Base-by-base conservation (phyloP, 371 early-diverging fungal species). In the Rhizopus sp. region DNA sequence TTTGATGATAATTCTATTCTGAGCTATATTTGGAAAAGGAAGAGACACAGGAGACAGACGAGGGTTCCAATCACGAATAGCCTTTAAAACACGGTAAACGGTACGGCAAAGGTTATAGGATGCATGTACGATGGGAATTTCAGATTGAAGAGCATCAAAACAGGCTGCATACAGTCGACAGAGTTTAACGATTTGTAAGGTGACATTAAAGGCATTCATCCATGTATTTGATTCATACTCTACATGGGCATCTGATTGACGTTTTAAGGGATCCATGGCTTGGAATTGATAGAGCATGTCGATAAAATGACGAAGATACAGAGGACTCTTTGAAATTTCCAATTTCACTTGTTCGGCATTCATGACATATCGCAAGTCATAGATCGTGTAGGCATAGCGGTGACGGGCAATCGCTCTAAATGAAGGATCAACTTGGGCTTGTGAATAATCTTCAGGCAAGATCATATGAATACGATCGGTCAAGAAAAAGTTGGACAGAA, bases 221-320 rank as follows among this genome's bases (percentile, higher is more conserved):
- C 96, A 96, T 1, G 89, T 85, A 30, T 90, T 86, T 8, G 88
- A 80, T 70, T 97, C 98, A 57, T 88, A 97, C 70, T 94, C 95
- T 7, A 97, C 88, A 60, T 97, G 98, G 13, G 80, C 75, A 12
- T 80, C 72, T 3, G 77, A 68, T 16, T 88, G 83, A 23, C 96
- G 90, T 16, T 73, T 70, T 53, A 91, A 85, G 3, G 94, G 91
- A 62, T 95, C 89, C 94, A 96, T 95, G 13, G 90, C 96, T 69
- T 97, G 97, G 71, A 94, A 92, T 45, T 94, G 83, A 17, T 80
- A 81, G 40, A 91, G 78, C 50, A 93, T 80, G 55, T 92, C 88
- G 42, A 97, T 62, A 59, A 95, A 94, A 37, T 86, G 81, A 1
- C 81, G 73, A 57, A 94, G 79, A 52, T 91, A 88, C 0, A 80